Evolutionary conservation across 2,329 filamentous ascomycete species (phyloP), one percentile per base, ranked within the genome.

Genomic region (Fusarium torulosum): DNA sequence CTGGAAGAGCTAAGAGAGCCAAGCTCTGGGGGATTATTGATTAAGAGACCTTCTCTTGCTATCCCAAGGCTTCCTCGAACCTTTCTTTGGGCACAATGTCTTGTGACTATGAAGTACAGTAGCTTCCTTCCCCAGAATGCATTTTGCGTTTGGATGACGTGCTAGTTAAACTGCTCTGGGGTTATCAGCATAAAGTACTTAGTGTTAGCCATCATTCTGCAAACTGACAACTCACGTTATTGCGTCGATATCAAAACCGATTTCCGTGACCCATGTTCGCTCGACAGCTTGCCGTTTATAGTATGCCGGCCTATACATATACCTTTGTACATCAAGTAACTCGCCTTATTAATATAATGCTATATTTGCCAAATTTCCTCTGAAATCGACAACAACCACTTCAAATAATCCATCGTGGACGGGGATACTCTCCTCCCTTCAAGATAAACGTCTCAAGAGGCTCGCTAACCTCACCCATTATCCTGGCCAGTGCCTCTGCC

Each of bases 341-440:
- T 37, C 19, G 11, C 35, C n/a, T 37, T 19, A 14, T 9, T 7
- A 10, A 15, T 14, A 33, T 15, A 6, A 15, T 7, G 29, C 10
- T 13, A 5, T 5, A 15, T 33, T 33, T 15, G 29, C 29, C 29
- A 14, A 33, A 33, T 7, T 2, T 15, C 14, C 29, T 14, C 14
- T 33, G 2, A n/a, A n/a, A n/a, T 37, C 3, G 7, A 6, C 29
- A 6, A 23, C 15, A n/a, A 27, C 38, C 5, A 21, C 19, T 8
- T 42, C 19, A 53, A 17, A 61, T 53, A 33, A 38, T 49, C 67
- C 64, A 70, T 14, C 33, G 19, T 23, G 53, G 62, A 13, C 15
- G 44, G 20, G 68, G 69, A 49, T 65, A 70, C 41, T 71, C 50
- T 13, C 69, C 69, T 21, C 69, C 59, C 11, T 67, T 41, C 21